phyloP scores from a whole-genome alignment of 257 asterid genomes.

The Eucommia ulmoides region DNA sequence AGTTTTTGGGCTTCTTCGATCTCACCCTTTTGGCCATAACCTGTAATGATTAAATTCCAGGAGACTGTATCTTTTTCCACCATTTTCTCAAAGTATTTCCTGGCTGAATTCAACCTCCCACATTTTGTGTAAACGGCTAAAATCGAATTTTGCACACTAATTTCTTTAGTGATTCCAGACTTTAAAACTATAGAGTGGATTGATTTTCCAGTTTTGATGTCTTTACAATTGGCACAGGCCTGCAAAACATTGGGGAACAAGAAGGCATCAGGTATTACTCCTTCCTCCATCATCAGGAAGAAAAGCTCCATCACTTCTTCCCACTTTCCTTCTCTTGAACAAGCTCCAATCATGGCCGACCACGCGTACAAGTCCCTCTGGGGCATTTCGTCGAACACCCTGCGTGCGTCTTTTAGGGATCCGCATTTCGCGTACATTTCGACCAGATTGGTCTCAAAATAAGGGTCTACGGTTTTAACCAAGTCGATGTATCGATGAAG shows the following conservation, averaged over 20 bases:
- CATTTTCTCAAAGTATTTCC: constrained; percentile 41
- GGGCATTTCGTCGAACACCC: constrained; percentile 49
- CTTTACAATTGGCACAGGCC: constrained; percentile 59
- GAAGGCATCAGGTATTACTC: constrained; percentile 45
- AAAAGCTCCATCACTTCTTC: constrained; percentile 51
- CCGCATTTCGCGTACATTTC: constrained; percentile 68
- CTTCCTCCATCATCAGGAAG: constrained; percentile 46
- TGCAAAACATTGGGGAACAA: constrained; percentile 62
- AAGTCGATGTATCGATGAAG: constrained; percentile 28
- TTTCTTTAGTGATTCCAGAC: constrained; percentile 24
- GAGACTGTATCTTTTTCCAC: constrained; percentile 43
- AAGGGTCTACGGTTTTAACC: constrained; percentile 33
- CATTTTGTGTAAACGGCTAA: constrained; percentile 65
- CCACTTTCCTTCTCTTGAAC: constrained; percentile 63
- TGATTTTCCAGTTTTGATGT: constrained; percentile 48
- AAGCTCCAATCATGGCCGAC: constrained; percentile 79
- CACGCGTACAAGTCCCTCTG: constrained; percentile 52
- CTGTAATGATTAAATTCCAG: constrained; percentile 68
- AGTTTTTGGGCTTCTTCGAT: constrained; percentile 34
- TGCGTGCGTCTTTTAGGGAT: constrained; percentile 37
- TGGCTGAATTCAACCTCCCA: constrained; percentile 37
- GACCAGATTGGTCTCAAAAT: constrained; percentile 40
- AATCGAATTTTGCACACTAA: constrained; percentile 57
- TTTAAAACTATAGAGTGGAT: constrained; percentile 48
- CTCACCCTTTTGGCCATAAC: constrained; percentile 44